These are phyloP conservation scores for Stygiomarasmius scandens DNA, from an alignment of 1,284 basidiomycete genomes.

Conservation along the genomic window DNA sequence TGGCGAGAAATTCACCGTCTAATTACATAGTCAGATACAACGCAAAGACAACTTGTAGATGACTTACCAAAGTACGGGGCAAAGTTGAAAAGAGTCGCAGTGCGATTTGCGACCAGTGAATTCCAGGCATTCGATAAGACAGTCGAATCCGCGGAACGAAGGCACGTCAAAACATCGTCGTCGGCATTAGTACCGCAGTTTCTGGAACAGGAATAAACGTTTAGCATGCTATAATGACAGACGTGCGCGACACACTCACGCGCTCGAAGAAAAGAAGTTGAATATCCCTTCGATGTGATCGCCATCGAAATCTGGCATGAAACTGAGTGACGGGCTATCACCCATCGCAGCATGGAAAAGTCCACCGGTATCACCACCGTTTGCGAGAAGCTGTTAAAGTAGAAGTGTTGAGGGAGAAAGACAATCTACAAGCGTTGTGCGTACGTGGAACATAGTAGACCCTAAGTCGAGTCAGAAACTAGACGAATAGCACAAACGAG, in stretches of 20 bases:
- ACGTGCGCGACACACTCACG: slow-evolving; percentile 8
- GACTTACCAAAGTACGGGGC: slow-evolving; percentile 12
- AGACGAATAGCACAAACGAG: too few species aligned
- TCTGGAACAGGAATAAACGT: not conserved
- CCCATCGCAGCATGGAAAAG: slow-evolving; percentile 19
- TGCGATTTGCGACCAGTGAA: slow-evolving; percentile 1
- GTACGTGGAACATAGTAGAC: slow-evolving; percentile 16
- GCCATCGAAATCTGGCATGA: slow-evolving; percentile 11
- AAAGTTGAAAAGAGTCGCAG: slow-evolving; percentile 15
- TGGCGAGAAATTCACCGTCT: slow-evolving; percentile 14
- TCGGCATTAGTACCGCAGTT: slow-evolving; percentile 1
- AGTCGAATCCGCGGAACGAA: not conserved
- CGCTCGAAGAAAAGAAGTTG: slow-evolving; percentile 6
- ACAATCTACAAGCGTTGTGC: not conserved
- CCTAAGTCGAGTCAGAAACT: too few species aligned
- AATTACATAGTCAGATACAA: too few species aligned
- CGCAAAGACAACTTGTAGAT: too few species aligned
- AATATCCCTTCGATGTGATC: slow-evolving; percentile 15
- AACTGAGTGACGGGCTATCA: slow-evolving; percentile 19
- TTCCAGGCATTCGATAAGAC: slow-evolving; percentile 11
- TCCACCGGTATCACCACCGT: slow-evolving; percentile 14
- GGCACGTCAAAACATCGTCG: slow-evolving; percentile 9
- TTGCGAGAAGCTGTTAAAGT: slow-evolving; percentile 13
- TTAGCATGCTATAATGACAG: not conserved
- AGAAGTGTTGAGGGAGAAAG: not conserved